Evolutionary conservation across 164 flowering plant genomes (phyloP), one percentile per base, ranked within the genome.

Genomic region (Kalanchoe fedtschenkoi): DNA sequence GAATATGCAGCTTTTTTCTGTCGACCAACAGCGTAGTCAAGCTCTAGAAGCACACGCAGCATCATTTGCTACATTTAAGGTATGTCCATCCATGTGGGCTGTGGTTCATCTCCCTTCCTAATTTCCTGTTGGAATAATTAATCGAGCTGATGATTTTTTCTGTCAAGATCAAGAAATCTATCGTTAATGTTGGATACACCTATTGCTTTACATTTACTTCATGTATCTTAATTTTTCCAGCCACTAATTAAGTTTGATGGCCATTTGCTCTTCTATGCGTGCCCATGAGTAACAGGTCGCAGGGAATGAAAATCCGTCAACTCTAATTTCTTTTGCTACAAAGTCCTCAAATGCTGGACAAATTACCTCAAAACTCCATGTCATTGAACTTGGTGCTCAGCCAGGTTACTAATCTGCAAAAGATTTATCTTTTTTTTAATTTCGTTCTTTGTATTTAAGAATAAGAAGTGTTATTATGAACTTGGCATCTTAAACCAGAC

Each of bases 11-110:
- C 90, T 93, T 33, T 93, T 78, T 70, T 93, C 96, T 43, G 91
- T 92, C 58, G 96, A 89, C 61, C 98, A 92, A 74, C 91, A 92
- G 74, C 95, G 96, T 19, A 92, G 96, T 74, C 96, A 92, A 77
- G 96, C 95, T 72, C 91, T 92, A 67, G 98, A 89, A 78, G 98
- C 98, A 42, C 98, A 92, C 79, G 96, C 96, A 60, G 93, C 98
- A 42, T 72, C 98, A 69, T 92, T 86, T 80, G 93, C 96, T 60
- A 60, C 81, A 35, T 75, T 80, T 62, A 93, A 89, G 75, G 98
- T 92, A 51, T 2, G 51, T n/a, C n/a, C n/a, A n/a, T n/a, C n/a
- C n/a, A n/a, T n/a, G n/a, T n/a, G n/a, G n/a, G n/a, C n/a, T 1
- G 17, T 13, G n/a, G 14, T 42, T 42, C 46, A 2, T 42, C 1